Conservation (phyloP, 2,329 filamentous ascomycete genomes). For the Teratosphaeria nubilosa region DNA sequence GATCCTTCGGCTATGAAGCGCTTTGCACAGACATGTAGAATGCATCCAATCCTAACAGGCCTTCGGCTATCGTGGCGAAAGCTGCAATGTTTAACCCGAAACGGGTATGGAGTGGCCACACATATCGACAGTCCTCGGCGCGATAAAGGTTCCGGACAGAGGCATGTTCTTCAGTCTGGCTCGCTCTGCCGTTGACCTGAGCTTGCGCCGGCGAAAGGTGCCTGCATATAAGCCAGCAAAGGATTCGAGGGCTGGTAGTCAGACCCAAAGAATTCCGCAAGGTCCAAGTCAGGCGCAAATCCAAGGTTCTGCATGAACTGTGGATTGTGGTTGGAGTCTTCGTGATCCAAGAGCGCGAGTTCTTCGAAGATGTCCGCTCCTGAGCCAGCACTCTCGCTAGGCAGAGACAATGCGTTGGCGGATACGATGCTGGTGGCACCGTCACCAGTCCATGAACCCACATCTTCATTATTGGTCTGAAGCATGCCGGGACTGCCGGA, state of each 20-base stretch:
- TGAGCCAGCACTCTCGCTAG: background rate
- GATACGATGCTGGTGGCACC: background rate
- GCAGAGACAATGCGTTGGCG: background rate
- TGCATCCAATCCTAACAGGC: background rate
- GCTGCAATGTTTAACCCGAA: too few relatives aligned
- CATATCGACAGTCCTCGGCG: too few relatives aligned
- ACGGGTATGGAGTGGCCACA: too few relatives aligned
- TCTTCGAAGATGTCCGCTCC: slow-evolving; percentile 41
- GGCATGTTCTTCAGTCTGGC: background rate
- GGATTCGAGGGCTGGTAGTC: slow-evolving; percentile 35
- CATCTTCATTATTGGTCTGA: background rate
- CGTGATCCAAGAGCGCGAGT: slow-evolving; percentile 46
- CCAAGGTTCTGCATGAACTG: slow-evolving; percentile 60
- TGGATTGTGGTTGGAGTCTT: slow-evolving; percentile 45
- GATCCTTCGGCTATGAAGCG: background rate
- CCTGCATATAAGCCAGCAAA: slow-evolving; percentile 17
- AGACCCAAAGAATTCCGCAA: slow-evolving; percentile 41
- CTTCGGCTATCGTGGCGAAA: background rate
- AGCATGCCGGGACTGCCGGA: slow-evolving; percentile 3
- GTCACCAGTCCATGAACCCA: background rate
- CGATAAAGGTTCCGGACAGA: background rate
- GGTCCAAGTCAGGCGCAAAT: slow-evolving; percentile 52
- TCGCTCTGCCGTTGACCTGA: background rate
- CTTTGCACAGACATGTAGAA: background rate
- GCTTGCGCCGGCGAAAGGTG: background rate